phyloP scores from a whole-genome alignment of 106 monocot species.

The Dactylorhiza incarnata region DNA sequence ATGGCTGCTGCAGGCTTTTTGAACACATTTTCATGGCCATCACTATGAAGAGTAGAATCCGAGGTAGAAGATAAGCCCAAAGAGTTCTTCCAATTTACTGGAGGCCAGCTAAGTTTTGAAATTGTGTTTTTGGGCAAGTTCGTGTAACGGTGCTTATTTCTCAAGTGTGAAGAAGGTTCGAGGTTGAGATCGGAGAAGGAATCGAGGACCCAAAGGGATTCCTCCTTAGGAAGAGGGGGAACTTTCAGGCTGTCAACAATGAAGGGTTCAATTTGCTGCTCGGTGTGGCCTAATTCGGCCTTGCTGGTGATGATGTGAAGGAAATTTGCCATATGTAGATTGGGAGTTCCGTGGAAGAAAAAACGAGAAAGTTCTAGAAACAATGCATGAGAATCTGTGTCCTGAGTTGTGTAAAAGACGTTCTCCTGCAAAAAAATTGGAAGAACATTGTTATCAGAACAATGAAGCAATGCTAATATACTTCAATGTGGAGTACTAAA shows the following conservation, averaged over 20 bases:
- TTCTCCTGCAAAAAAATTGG: constrained; percentile 22
- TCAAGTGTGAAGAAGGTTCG: background rate
- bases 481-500: too few species aligned
- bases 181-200: background rate
- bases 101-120: constrained; percentile 28
- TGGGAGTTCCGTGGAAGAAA: constrained; percentile 28
- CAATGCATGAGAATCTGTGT: constrained; percentile 25
- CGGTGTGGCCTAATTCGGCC: constrained; percentile 20
- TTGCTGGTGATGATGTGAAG: constrained; percentile 34
- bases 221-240: constrained; percentile 36
- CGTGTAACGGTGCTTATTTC: background rate
- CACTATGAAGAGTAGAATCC: too few species aligned
- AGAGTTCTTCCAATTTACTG: constrained; percentile 6
- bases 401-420: constrained; percentile 25
- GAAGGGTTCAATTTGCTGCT: constrained; percentile 33
- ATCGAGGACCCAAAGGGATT: constrained; percentile 23
- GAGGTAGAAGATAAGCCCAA: too few species aligned
- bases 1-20: too few species aligned
- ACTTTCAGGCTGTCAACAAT: constrained; percentile 30
- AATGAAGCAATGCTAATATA: too few species aligned
- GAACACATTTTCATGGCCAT: too few species aligned
- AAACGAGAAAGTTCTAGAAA: constrained; percentile 45
- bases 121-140: constrained; percentile 7
- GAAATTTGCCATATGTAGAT: constrained; percentile 46
- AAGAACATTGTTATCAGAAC: background rate